Conservation (phyloP, 768 basidiomycete species). For the Boletus eberwhitei region DNA sequence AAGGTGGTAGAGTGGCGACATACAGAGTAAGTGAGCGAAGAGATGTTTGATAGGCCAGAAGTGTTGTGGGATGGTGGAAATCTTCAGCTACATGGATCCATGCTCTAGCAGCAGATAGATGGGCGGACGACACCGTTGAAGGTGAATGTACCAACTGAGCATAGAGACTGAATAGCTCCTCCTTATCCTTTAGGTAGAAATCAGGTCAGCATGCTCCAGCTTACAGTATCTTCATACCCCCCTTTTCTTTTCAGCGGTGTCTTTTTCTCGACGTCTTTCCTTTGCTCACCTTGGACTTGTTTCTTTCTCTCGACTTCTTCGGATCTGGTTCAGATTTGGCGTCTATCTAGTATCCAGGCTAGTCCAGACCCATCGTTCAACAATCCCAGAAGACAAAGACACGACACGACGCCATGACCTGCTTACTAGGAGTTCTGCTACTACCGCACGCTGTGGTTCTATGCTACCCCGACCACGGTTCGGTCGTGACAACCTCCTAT, state of each 20-base stretch:
- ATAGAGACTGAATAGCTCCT: not conserved
- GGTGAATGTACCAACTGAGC: not conserved
- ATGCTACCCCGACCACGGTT: not conserved
- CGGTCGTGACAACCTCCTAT: not conserved
- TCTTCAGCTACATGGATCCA: not conserved
- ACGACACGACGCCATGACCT: not conserved
- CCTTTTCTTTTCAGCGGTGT: too few species aligned
- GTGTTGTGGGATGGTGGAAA: not conserved
- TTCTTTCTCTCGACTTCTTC: too few species aligned
- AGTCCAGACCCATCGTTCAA: not conserved
- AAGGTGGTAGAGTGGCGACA: not conserved
- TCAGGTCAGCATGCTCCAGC: not conserved
- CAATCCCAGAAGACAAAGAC: not conserved
- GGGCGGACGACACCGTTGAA: not conserved
- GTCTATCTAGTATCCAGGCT: too few species aligned
- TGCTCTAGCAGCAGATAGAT: not conserved
- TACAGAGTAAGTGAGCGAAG: not conserved
- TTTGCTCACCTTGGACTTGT: too few species aligned
- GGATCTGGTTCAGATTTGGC: too few species aligned
- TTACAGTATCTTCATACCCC: too few species aligned
- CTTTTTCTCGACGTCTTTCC: too few species aligned
- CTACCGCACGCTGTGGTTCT: not conserved
- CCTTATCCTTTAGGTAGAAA: not conserved
- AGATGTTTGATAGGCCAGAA: not conserved
- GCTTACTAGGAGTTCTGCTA: not conserved